Evolutionary conservation across 371 early-diverging fungal species (phyloP).

Genomic region (Polyrhizophydium stewartii): DNA sequence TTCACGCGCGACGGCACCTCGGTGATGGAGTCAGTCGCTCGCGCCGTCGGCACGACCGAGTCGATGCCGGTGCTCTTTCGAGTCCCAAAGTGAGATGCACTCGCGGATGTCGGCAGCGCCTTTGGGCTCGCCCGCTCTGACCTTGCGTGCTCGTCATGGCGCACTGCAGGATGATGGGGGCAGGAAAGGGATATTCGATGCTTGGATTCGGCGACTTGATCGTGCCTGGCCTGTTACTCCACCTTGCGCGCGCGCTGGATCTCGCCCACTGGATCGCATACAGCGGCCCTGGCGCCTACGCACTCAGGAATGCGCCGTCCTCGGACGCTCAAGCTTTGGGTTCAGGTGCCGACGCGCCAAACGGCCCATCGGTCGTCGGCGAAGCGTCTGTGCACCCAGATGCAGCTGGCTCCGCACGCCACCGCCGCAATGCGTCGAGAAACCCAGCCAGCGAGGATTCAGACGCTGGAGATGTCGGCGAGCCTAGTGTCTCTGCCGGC

Average conservation of each 20-base stretch:
- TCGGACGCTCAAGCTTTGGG: neutral
- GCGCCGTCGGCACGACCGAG: neutral
- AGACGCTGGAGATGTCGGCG: too few species aligned
- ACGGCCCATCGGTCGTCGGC: neutral
- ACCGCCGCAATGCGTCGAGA: too few species aligned
- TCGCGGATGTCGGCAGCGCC: neutral
- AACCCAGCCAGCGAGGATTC: too few species aligned
- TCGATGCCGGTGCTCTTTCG: conserved; percentile 1
- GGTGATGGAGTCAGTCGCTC: neutral
- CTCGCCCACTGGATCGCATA: neutral
- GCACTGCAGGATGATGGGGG: too few species aligned
- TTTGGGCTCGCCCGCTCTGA: too few species aligned
- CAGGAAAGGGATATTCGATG: neutral
- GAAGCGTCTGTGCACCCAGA: neutral
- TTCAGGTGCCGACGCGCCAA: neutral
- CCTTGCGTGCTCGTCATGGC: too few species aligned
- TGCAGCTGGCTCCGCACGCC: neutral
- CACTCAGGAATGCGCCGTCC: neutral
- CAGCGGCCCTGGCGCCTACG: too few species aligned
- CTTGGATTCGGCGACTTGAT: neutral
- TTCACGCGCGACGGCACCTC: neutral
- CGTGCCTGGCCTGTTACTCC: neutral
- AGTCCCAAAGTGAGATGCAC: too few species aligned
- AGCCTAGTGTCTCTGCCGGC: too few species aligned
- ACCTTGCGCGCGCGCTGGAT: neutral